These are phyloP conservation scores for Amanita pallidorosea DNA, from an alignment of 768 basidiomycete species.

Conservation along the genomic window DNA sequence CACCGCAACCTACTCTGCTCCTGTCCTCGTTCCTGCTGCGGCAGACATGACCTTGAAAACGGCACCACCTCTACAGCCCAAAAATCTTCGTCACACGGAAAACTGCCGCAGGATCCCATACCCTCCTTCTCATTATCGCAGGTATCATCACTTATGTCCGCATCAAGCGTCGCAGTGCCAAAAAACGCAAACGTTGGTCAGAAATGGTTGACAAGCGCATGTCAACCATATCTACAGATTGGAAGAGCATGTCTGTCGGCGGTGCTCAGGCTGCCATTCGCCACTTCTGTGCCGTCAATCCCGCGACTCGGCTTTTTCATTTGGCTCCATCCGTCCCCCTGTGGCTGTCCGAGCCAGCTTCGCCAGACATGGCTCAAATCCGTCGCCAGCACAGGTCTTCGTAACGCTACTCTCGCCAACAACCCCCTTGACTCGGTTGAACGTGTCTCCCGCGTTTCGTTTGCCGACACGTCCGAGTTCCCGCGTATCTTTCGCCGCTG, in stretches of 20 bases:
- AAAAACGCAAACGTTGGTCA: constrained; percentile 48
- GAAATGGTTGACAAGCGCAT: constrained; percentile 71
- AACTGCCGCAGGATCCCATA: constrained; percentile 50
- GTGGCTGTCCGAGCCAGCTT: constrained; percentile 30
- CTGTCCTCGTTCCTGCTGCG: constrained; percentile 25
- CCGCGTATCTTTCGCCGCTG: constrained; percentile 27
- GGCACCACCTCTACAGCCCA: constrained; percentile 12
- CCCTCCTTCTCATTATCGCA: constrained; percentile 45
- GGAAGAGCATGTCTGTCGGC: constrained; percentile 60
- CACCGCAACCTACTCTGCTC: constrained; percentile 45
- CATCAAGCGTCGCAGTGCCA: constrained; percentile 35
- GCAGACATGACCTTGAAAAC: constrained; percentile 34
- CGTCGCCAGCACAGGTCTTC: constrained; percentile 39
- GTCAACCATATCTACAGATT: constrained; percentile 70
- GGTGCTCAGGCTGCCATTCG: constrained; percentile 71
- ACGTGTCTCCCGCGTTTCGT: constrained; percentile 53
- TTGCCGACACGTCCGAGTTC: constrained; percentile 45
- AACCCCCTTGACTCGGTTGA: constrained; percentile 17
- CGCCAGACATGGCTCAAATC: constrained; percentile 28
- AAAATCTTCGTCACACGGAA: constrained; percentile 32
- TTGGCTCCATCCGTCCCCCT: constrained; percentile 46
- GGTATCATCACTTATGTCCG: constrained; percentile 39
- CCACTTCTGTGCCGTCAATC: constrained; percentile 44
- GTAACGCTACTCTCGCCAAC: constrained; percentile 27
- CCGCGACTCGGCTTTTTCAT: constrained; percentile 41